Evolutionary conservation across 371 early-diverging fungal species (phyloP).

Genomic region (Rhizopus sp.): DNA sequence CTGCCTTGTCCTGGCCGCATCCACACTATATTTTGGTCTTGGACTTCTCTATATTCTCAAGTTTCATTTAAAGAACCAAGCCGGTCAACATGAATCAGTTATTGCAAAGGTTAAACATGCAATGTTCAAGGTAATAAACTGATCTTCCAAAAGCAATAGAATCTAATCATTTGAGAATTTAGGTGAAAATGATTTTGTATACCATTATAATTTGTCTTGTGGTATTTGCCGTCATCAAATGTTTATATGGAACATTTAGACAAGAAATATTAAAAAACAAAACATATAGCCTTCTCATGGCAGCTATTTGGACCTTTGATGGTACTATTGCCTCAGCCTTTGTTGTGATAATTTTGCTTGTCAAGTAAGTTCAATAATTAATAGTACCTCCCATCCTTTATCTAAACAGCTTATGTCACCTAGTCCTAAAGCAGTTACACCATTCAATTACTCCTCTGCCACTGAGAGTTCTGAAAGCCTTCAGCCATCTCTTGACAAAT

Average conservation of each 20-base stretch:
- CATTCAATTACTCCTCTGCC: too few relatives aligned
- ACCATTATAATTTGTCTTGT: conserved; percentile 10
- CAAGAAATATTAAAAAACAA: conserved; percentile 1
- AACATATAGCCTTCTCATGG: conserved; percentile 7
- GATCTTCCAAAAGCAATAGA: background rate
- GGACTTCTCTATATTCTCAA: conserved; percentile 14
- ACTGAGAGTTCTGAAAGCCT: too few relatives aligned
- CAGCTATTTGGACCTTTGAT: conserved; percentile 22
- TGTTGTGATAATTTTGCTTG: conserved; percentile 8
- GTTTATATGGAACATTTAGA: conserved; percentile 16
- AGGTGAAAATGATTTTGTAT: conserved; percentile 17
- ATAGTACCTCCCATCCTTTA: background rate
- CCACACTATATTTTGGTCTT: conserved; percentile 15
- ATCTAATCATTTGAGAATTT: background rate
- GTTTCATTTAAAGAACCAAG: conserved; percentile 14
- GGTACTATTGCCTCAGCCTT: conserved; percentile 16
- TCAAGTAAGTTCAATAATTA: conserved; percentile 17
- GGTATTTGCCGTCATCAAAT: conserved; percentile 18
- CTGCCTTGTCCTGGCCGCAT: conserved; percentile 13
- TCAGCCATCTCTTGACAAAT: too few relatives aligned
- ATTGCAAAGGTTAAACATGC: conserved; percentile 14
- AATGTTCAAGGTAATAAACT: conserved; percentile 14
- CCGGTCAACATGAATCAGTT: background rate
- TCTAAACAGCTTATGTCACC: background rate
- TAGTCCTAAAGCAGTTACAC: too few relatives aligned